These are phyloP conservation scores for Mycena alexandri DNA, from an alignment of 768 basidiomycete species.

Conservation along the genomic window DNA sequence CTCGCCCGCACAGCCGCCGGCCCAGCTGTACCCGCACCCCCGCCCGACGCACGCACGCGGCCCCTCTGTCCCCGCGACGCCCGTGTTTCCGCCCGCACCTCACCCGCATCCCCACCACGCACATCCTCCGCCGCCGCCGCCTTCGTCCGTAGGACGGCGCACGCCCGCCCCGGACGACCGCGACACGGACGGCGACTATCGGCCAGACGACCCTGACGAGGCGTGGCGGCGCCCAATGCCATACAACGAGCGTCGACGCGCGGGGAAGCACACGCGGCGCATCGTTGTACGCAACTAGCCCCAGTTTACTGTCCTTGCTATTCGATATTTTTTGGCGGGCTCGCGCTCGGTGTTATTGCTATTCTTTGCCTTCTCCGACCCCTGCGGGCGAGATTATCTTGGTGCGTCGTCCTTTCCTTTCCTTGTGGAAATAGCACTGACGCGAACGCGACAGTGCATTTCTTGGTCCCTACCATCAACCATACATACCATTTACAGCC, in stretches of 20 bases:
- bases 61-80: slow-evolving; percentile 11
- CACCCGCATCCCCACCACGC: slow-evolving; percentile 43
- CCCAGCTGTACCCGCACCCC: slow-evolving; percentile 6
- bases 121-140: neutral
- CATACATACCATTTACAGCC: too few species aligned
- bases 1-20: neutral
- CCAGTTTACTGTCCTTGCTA: too few species aligned
- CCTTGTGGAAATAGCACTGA: too few species aligned
- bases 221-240: slow-evolving; percentile 81
- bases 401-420: too few species aligned
- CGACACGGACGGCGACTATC: slow-evolving; percentile 51
- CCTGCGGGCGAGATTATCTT: too few species aligned
- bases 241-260: slow-evolving; percentile 78
- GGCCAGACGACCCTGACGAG: slow-evolving; percentile 70
- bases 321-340: too few species aligned
- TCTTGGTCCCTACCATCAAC: too few species aligned
- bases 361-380: too few species aligned
- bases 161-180: too few species aligned
- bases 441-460: too few species aligned
- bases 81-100: slow-evolving; percentile 24
- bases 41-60: too few species aligned
- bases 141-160: neutral
- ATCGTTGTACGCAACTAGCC: slow-evolving; percentile 61
- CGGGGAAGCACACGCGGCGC: slow-evolving; percentile 84
- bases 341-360: too few species aligned